phyloP scores from a whole-genome alignment of 331 rosid species.

The Phaseolus coccineus region DNA sequence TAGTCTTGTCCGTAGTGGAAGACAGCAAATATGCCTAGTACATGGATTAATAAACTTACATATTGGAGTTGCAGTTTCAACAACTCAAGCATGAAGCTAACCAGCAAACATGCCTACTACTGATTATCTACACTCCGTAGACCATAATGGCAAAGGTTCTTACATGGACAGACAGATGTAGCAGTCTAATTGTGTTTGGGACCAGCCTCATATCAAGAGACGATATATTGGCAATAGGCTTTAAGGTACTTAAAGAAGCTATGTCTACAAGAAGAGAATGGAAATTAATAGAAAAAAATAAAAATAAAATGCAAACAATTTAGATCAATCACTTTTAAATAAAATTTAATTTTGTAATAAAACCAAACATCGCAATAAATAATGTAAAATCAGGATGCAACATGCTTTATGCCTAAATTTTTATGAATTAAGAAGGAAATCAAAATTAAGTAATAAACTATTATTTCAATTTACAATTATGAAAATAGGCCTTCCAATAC shows the following conservation, averaged over 20 bases:
- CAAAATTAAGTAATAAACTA: neutral
- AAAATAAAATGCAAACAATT: neutral
- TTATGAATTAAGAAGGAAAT: neutral
- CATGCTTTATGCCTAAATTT: neutral
- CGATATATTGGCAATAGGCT: no score
- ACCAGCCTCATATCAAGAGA: no score
- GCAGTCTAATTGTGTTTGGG: no score
- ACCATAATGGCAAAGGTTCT: no score
- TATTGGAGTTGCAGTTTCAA: no score
- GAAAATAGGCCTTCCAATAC: constrained; percentile 8
- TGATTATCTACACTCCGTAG: no score
- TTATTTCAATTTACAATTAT: neutral
- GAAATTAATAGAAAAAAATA: neutral
- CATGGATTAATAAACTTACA: no score
- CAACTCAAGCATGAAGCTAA: no score
- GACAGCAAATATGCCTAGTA: no score
- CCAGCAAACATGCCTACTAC: no score
- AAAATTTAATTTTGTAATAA: neutral
- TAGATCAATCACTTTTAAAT: neutral
- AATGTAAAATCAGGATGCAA: constrained; percentile 19
- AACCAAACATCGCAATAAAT: neutral
- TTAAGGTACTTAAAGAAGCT: neutral
- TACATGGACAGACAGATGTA: no score
- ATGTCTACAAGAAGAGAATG: neutral
- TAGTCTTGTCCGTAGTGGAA: no score